A percentile compares a stretch with the other conserved stretches of the same genome.
These are phyloP conservation scores for Gynochthodes officinalis DNA, from an alignment of 257 asterid genomes.

Conservation along the genomic window DNA sequence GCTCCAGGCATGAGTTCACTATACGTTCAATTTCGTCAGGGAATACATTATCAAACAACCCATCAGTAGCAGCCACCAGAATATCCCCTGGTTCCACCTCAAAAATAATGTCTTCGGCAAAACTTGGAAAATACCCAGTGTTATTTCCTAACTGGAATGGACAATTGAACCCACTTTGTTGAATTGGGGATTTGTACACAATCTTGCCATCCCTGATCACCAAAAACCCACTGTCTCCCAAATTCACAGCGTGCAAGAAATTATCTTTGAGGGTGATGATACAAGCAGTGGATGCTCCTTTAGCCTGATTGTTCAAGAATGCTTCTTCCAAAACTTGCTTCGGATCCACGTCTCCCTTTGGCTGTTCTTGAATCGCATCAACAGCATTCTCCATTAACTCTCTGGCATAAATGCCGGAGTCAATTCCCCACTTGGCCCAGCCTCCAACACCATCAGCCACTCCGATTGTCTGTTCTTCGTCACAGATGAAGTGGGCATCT, in stretches of 20 bases:
- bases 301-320: conserved; percentile 6
- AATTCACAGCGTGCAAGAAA: conserved; percentile 29
- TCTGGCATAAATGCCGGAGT: conserved; percentile 35
- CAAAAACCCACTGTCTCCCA: conserved; percentile 44
- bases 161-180: conserved; percentile 27
- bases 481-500: conserved; percentile 31
- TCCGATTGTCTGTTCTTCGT: conserved; percentile 24
- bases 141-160: conserved; percentile 35
- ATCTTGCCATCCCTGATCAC: conserved; percentile 29
- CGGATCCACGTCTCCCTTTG: conserved; percentile 11
- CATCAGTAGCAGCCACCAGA: conserved; percentile 43
- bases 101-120: conserved; percentile 27
- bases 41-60: conserved; percentile 43
- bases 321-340: conserved; percentile 17
- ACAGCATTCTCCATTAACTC: conserved; percentile 26
- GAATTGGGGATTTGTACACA: conserved; percentile 23
- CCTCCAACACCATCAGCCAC: conserved; percentile 50
- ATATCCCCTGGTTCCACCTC: conserved; percentile 34
- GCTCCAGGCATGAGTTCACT: conserved; percentile 1
- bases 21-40: conserved; percentile 21
- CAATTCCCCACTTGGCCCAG: conserved; percentile 28
- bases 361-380: neutral
- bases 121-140: neutral
- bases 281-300: conserved; percentile 44
- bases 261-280: conserved; percentile 21